A percentile compares a stretch with the other conserved stretches of the same genome.
Evolutionary conservation across 495 filamentous ascomycete species (phyloP).

Genomic region (Penicillium dipodomyicola): DNA sequence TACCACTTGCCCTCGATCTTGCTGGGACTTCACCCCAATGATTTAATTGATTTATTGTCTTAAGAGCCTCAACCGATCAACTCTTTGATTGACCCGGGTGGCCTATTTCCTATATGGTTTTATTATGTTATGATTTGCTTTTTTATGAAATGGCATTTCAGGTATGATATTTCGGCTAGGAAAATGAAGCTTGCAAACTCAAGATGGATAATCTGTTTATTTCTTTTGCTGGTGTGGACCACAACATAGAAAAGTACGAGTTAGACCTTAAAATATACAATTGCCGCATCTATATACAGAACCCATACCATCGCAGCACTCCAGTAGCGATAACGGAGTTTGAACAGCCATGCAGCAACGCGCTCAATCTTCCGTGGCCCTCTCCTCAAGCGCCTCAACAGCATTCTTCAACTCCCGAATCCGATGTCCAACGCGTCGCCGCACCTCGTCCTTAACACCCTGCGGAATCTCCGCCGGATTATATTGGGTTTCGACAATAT

Average conservation of each 20-base stretch:
- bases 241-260: not conserved
- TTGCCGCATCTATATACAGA: not conserved
- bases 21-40: not conserved
- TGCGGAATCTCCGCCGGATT: slow-evolving; percentile 31
- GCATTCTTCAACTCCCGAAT: slow-evolving; percentile 45
- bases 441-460: slow-evolving; percentile 37
- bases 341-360: not conserved
- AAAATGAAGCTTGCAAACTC: not conserved
- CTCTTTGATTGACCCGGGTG: not conserved
- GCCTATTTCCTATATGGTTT: not conserved
- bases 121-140: not conserved
- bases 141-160: not conserved
- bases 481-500: slow-evolving; percentile 32
- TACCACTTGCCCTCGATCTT: slow-evolving; percentile 8
- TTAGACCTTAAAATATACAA: not conserved
- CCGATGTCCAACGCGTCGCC: slow-evolving; percentile 41
- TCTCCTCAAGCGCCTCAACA: slow-evolving; percentile 43
- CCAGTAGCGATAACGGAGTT: not conserved
- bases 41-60: not conserved
- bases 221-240: not conserved
- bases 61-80: not conserved
- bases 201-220: not conserved
- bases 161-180: not conserved
- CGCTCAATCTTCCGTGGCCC: slow-evolving; percentile 34
- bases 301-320: not conserved